Conservation (phyloP, 2,329 filamentous ascomycete genomes). For the Aspergillus tamarii region DNA sequence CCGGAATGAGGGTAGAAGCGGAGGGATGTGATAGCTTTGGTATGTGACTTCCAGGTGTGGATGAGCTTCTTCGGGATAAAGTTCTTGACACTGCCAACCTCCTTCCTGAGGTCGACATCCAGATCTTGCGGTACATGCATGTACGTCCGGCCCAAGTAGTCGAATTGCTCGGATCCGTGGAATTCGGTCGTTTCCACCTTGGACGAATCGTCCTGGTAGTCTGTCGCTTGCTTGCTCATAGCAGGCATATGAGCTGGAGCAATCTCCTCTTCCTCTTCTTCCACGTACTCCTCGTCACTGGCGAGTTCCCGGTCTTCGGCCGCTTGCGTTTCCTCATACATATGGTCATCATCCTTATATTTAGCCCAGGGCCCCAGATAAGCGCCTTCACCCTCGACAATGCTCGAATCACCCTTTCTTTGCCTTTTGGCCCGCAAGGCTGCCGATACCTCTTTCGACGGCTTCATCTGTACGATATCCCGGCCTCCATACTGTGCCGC, state of each 20-base stretch:
- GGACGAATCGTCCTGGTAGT: constrained; percentile 58
- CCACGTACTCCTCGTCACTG: constrained; percentile 78
- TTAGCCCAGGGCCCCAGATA: constrained; percentile 96
- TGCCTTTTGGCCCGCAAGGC: constrained; percentile 75
- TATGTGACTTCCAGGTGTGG: constrained; percentile 84
- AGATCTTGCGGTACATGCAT: constrained; percentile 96
- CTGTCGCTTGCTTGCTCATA: constrained; percentile 55
- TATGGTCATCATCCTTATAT: constrained; percentile 75
- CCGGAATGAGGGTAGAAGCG: constrained; percentile 88
- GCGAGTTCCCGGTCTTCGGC: constrained; percentile 71
- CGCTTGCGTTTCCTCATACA: constrained; percentile 68
- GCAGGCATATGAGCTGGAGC: constrained; percentile 54
- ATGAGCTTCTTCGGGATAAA: constrained; percentile 94
- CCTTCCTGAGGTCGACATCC: constrained; percentile 82
- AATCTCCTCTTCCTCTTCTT: constrained; percentile 64
- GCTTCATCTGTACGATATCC: constrained; percentile 57
- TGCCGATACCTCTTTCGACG: constrained; percentile 72
- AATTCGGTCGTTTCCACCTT: constrained; percentile 82
- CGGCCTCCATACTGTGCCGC: constrained; percentile 50
- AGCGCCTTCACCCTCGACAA: constrained; percentile 83
- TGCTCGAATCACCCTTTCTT: constrained; percentile 77
- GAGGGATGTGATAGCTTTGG: constrained; percentile 82
- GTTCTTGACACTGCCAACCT: constrained; percentile 78
- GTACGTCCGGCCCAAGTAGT: constrained; percentile 94
- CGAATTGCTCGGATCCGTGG: constrained; percentile 78